Base-by-base conservation (phyloP, 2,329 filamentous ascomycete genomes). In the Pseudopyricularia javanii region DNA sequence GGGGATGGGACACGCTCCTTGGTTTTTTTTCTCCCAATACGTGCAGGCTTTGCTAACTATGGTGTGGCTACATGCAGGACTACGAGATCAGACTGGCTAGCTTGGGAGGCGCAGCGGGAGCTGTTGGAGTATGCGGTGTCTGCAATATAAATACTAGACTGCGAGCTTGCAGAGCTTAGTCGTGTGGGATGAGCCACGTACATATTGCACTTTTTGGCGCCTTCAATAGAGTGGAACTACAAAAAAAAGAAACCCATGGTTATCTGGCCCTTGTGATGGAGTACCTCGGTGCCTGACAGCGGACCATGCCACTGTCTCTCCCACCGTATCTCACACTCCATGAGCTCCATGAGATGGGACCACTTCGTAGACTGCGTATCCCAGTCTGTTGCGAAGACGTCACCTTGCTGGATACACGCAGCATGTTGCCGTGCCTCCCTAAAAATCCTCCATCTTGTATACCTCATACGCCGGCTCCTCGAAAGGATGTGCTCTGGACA, bases 21-120 rank as follows among this genome's bases (percentile, higher is more conserved):
- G 2, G 12, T 47, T n/a, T 30, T 48, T 8, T 30, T 9, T 30
- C 28, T 9, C 28, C 5, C 28, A 5, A n/a, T 22, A 22, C 20
- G 6, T 6, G 47, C 4, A 12, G 17, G 49, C 15, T 22, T 7
- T 14, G 24, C 24, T 51, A 14, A 51, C 43, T 49, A 59, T n/a
- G n/a, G n/a, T 53, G 56, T 48, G n/a, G 20, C 56, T 20, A 24
- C 55, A 20, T 17, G 55, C 58, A 93, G 88, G 61, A 98, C 93
- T 52, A 97, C 93, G 55, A 83, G 89, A 65, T 95, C 90, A 59
- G 93, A 98, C 68, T 98, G 93, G 93, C 74, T 98, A 62, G 91
- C 91, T 54, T 98, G 93, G 93, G 93, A 98, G 67, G 75, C 76
- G 17, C 82, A 86, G 65, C 78, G 87, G 63, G 75, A 82, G 58